Conservation (phyloP, 352 stramenopile genomes). For the Phytophthora uliginosa region DNA sequence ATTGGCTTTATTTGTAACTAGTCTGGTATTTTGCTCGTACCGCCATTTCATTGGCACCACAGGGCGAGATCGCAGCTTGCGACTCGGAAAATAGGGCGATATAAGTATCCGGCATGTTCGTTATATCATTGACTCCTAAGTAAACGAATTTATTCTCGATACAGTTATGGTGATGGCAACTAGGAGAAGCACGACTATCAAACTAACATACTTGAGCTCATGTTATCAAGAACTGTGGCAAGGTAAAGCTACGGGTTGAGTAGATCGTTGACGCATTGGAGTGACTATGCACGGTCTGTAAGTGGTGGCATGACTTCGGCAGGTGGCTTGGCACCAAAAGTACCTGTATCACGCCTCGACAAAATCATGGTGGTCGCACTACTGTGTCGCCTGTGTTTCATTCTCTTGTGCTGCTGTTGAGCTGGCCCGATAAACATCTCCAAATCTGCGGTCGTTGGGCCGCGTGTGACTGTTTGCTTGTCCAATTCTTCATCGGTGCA, state of each 20-base stretch:
- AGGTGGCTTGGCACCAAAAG: background rate
- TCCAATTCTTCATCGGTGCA: background rate
- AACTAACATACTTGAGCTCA: background rate
- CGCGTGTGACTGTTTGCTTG: background rate
- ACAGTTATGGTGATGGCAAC: background rate
- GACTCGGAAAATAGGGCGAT: background rate
- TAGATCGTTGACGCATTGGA: background rate
- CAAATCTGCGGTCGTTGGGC: slow-evolving; percentile 16
- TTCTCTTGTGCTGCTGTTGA: background rate
- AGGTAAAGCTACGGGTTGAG: background rate
- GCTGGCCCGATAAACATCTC: background rate
- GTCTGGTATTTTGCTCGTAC: background rate
- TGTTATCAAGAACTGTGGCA: background rate
- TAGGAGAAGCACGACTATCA: background rate
- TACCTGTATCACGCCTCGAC: background rate
- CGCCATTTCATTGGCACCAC: background rate
- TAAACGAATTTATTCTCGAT: background rate
- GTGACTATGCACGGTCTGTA: background rate
- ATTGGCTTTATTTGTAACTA: background rate
- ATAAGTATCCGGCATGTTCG: no score
- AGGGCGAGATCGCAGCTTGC: background rate
- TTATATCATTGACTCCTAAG: no score
- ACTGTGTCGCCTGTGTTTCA: slow-evolving; percentile 6
- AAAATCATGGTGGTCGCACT: slow-evolving; percentile 18
- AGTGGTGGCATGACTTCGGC: background rate